phyloP scores from a whole-genome alignment of 495 filamentous ascomycete species.

The Penicillium cinerascens region DNA sequence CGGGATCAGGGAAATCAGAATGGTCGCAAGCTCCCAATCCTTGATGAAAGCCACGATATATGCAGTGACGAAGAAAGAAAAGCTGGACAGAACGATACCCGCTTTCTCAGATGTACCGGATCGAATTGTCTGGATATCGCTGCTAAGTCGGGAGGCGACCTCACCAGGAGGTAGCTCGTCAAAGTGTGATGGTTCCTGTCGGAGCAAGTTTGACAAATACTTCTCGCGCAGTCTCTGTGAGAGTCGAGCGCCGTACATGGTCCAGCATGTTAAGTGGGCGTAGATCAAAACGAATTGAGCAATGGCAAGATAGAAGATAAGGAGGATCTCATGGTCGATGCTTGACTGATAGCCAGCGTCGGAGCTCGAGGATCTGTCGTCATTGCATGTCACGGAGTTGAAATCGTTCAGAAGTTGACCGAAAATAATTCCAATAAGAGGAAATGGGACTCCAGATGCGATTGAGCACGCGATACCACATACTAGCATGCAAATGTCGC shows the following conservation, averaged over 20 bases:
- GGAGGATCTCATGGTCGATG: slow-evolving; percentile 56
- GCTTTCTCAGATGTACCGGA: slow-evolving; percentile 67
- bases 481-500: slow-evolving; percentile 18
- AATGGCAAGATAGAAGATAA: slow-evolving; percentile 61
- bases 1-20: slow-evolving; percentile 55
- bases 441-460: slow-evolving; percentile 64
- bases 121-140: slow-evolving; percentile 58
- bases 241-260: slow-evolving; percentile 56
- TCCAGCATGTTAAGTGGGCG: slow-evolving; percentile 52
- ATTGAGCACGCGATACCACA: slow-evolving; percentile 51
- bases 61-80: slow-evolving; percentile 60
- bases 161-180: slow-evolving; percentile 55
- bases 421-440: slow-evolving; percentile 64
- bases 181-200: slow-evolving; percentile 60
- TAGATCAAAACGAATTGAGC: slow-evolving; percentile 62
- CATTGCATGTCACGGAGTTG: slow-evolving; percentile 54
- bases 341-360: slow-evolving; percentile 30
- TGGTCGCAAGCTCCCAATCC: slow-evolving; percentile 38
- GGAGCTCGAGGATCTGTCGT: slow-evolving; percentile 14
- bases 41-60: slow-evolving; percentile 65
- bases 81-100: slow-evolving; percentile 53
- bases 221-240: slow-evolving; percentile 57
- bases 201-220: slow-evolving; percentile 55
- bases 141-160: slow-evolving; percentile 58
- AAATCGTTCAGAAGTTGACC: slow-evolving; percentile 65